Evolutionary conservation across 2,329 filamentous ascomycete species (phyloP).

Genomic region (Aspergillus eucalypticola): DNA sequence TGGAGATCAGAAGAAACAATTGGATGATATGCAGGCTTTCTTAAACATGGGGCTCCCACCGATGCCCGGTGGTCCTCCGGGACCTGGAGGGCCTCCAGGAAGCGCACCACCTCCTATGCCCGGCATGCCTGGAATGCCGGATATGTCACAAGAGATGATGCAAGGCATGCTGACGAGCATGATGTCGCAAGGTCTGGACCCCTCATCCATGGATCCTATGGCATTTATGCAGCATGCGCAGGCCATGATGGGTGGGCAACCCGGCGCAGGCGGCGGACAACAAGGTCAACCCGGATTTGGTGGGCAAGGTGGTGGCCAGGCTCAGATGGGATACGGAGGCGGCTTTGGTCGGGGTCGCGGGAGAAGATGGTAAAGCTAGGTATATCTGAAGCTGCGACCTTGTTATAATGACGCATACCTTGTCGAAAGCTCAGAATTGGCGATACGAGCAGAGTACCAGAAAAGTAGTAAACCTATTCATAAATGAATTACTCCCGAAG

Average conservation of each 20-base stretch:
- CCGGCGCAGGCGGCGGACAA: constrained; percentile 40
- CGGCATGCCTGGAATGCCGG: constrained; percentile 48
- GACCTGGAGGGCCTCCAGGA: constrained; percentile 29
- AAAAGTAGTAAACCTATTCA: not conserved
- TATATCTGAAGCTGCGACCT: constrained; percentile 11
- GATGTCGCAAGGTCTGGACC: constrained; percentile 56
- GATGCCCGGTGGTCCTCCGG: constrained; percentile 39
- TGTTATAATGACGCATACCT: constrained; percentile 17
- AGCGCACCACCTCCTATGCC: constrained; percentile 37
- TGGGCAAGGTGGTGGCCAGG: constrained; percentile 39
- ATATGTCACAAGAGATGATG: constrained; percentile 58
- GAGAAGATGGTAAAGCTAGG: constrained; percentile 38
- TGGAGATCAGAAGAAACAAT: constrained; percentile 73
- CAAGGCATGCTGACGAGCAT: constrained; percentile 59
- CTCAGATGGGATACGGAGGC: constrained; percentile 46
- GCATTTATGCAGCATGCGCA: constrained; percentile 57
- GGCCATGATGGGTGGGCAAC: constrained; percentile 50
- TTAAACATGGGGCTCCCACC: constrained; percentile 54
- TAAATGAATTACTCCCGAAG: not conserved
- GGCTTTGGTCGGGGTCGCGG: constrained; percentile 44
- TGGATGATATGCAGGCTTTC: constrained; percentile 63
- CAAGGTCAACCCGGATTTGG: constrained; percentile 38
- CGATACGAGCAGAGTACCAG: not conserved
- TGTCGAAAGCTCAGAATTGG: not conserved
- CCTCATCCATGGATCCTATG: constrained; percentile 55